These are phyloP conservation scores for Gautieria morchelliformis DNA, from an alignment of 768 basidiomycete species.

Conservation along the genomic window DNA sequence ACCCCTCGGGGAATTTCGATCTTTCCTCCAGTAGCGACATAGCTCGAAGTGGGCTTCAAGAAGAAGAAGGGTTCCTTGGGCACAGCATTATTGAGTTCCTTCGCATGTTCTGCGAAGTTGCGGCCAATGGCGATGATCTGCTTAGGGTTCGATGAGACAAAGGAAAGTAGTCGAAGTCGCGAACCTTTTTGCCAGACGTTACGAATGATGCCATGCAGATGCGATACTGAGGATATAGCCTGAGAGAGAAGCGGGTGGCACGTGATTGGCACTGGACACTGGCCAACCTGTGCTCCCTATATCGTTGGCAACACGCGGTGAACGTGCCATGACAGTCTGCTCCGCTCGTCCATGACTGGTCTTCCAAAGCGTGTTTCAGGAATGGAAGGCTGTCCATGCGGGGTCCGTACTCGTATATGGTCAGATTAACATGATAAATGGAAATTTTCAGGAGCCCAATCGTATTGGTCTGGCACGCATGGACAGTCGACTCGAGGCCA, in stretches of 20 bases:
- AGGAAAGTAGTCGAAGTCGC: not conserved
- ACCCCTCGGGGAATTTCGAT: constrained; percentile 84
- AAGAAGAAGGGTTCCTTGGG: constrained; percentile 99
- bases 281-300: too few relatives aligned
- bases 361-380: too few relatives aligned
- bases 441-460: too few relatives aligned
- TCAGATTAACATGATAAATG: too few relatives aligned
- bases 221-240: too few relatives aligned
- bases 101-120: constrained; percentile 87
- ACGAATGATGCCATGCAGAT: constrained; percentile 26
- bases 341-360: too few relatives aligned
- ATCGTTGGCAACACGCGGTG: not conserved
- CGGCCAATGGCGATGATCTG: constrained; percentile 94
- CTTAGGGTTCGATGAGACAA: not conserved
- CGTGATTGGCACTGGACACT: too few relatives aligned
- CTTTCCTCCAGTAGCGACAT: constrained; percentile 63
- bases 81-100: constrained; percentile 80
- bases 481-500: too few relatives aligned
- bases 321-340: not conserved
- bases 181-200: constrained; percentile 38
- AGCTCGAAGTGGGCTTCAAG: constrained; percentile 91
- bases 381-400: too few relatives aligned
- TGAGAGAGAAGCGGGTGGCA: too few relatives aligned
- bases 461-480: too few relatives aligned
- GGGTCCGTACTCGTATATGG: too few relatives aligned